Evolutionary conservation across 176 grass and related monocot species (phyloP).

Genomic region (maize (Zea mays)): DNA sequence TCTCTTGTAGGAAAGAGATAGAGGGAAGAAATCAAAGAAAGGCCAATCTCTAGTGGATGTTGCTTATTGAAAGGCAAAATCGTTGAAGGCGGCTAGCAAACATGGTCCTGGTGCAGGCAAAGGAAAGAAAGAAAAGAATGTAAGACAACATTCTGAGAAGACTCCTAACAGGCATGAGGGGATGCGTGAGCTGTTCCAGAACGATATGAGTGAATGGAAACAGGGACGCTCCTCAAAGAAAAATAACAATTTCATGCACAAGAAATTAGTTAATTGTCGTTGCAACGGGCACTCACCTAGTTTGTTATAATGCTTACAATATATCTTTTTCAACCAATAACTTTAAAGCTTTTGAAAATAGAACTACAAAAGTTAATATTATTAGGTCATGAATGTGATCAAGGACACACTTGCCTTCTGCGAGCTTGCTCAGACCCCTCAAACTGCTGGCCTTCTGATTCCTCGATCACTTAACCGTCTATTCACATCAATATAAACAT

Average conservation of each 20-base stretch:
- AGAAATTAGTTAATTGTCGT: slow-evolving; percentile 38
- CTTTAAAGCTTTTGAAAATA: too few relatives aligned
- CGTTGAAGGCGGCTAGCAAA: slow-evolving; percentile 61
- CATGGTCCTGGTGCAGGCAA: slow-evolving; percentile 46
- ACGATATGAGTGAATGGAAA: slow-evolving; percentile 89
- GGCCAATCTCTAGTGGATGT: slow-evolving; percentile 71
- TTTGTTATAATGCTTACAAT: too few relatives aligned
- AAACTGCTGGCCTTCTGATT: too few relatives aligned
- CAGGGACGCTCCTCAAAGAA: slow-evolving; percentile 59
- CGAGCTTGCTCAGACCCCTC: too few relatives aligned
- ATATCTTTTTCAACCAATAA: too few relatives aligned
- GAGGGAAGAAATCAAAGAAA: slow-evolving; percentile 53
- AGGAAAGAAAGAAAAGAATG: slow-evolving; percentile 51
- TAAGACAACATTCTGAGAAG: slow-evolving; percentile 55
- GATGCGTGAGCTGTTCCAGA: slow-evolving; percentile 85
- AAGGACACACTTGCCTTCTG: too few relatives aligned
- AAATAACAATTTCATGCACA: slow-evolving; percentile 37
- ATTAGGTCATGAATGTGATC: too few relatives aligned
- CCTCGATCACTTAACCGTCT: too few relatives aligned
- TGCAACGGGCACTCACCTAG: too few relatives aligned
- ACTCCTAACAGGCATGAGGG: slow-evolving; percentile 64
- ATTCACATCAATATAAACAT: too few relatives aligned
- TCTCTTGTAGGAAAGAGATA: slow-evolving; percentile 42
- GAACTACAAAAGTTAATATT: too few relatives aligned
- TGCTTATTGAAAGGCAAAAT: slow-evolving; percentile 81